Evolutionary conservation across 2,329 filamentous ascomycete species (phyloP), one percentile per base, ranked within the genome.

Genomic region (Scedosporium minutisporum): DNA sequence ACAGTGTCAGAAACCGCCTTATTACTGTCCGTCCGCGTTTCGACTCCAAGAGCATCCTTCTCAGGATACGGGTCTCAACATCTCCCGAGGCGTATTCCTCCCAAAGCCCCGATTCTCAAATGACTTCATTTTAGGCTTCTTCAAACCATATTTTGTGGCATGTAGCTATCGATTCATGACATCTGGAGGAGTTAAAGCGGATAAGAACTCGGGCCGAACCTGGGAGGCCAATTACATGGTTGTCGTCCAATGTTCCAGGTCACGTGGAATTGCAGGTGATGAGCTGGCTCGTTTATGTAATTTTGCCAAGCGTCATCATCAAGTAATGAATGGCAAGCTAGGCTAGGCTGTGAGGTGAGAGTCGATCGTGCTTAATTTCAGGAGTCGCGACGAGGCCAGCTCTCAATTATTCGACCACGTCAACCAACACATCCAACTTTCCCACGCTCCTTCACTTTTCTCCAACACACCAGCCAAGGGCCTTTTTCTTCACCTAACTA

Each of bases 371-470:
- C 55, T n/a, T 27, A 55, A 60, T 33, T 53, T 58, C 53, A 48
- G 63, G 62, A 46, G 60, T 53, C 41, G 63, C 61, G 61, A 65
- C 38, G 16, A 62, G 25, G 23, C 62, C 41, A 29, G 51, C 51
- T 41, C 5, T 25, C 18, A 48, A 27, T 44, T n/a, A 21, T 25
- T 38, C 25, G 29, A 29, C 55, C 23, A 48, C 58, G 33, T 60
- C 58, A 41, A 38, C 42, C 29, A 38, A 7, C 29, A 55, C 48
- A 65, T 57, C 67, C 67, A 68, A 67, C 65, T 68, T 65, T 58
- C 65, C 64, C 66, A 72, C 70, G 63, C 67, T 72, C 70, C 62
- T 72, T 72, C 41, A 23, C 57, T 29, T 58, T 41, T 25, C 62
- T 25, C 42, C 27, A 6, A 3, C 55, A 48, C 44, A 16, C 29